Conservation (phyloP, 2,329 filamentous ascomycete species). For the Juglanconis juglandina region DNA sequence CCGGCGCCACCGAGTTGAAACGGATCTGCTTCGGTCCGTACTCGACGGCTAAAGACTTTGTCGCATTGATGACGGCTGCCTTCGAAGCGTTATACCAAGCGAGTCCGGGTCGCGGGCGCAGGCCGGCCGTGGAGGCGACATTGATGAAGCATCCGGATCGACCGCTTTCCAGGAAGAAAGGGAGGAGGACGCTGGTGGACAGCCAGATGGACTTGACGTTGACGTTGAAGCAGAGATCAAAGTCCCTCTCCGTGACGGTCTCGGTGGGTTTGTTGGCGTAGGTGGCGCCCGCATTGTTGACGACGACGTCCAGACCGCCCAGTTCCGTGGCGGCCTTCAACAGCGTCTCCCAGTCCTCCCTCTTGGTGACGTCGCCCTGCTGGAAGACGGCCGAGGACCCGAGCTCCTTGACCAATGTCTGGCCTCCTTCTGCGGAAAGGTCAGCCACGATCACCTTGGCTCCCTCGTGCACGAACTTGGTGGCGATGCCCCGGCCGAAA, state of each 20-base stretch:
- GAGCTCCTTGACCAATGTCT: constrained; percentile 40
- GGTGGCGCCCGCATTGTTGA: constrained; percentile 60
- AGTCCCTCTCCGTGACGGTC: constrained; percentile 63
- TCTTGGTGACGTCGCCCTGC: constrained; percentile 47
- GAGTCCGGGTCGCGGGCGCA: constrained; percentile 57
- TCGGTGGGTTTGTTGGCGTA: constrained; percentile 61
- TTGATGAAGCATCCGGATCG: constrained; percentile 61
- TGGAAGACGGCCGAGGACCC: constrained; percentile 37
- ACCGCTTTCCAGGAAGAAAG: constrained; percentile 56
- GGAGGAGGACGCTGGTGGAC: constrained; percentile 56
- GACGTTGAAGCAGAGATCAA: constrained; percentile 63
- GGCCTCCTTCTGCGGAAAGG: constrained; percentile 44
- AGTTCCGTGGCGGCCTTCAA: constrained; percentile 42
- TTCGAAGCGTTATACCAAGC: constrained; percentile 72
- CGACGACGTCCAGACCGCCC: constrained; percentile 53
- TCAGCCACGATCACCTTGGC: constrained; percentile 36
- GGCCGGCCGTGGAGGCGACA: constrained; percentile 61
- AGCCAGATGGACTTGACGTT: constrained; percentile 67
- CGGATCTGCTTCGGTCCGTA: constrained; percentile 70
- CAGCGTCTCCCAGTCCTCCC: constrained; percentile 50
- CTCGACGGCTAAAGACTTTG: constrained; percentile 62
- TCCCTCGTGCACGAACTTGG: constrained; percentile 27
- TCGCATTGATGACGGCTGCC: constrained; percentile 60
- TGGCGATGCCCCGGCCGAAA: constrained; percentile 54
- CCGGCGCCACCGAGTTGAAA: constrained; percentile 68